Percentiles rank a stretch among this genome's conserved stretches.
Conservation (phyloP, 225 moss, liverwort and hornwort genomes). For the Bryoerythrophyllum caledonicum region DNA sequence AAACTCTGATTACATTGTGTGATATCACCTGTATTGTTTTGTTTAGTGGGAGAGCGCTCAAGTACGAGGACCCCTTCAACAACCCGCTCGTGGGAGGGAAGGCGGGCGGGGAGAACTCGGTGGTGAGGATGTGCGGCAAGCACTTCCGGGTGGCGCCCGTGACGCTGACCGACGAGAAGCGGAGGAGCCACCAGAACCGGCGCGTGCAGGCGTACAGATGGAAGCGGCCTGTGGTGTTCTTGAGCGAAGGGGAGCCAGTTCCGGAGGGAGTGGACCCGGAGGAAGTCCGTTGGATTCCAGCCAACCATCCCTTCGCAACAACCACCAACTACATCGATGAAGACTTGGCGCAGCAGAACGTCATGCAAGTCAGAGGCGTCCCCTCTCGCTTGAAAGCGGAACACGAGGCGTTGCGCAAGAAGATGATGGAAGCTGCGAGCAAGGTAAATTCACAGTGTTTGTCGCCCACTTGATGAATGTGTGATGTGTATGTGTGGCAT, state of each 20-base stretch:
- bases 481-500: not conserved
- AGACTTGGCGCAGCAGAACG: conserved; percentile 87
- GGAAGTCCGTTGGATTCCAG: conserved; percentile 98
- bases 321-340: conserved; percentile 89
- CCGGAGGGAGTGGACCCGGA: conserved; percentile 94
- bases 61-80: conserved; percentile 91
- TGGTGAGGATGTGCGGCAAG: conserved; percentile 90
- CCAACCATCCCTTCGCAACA: conserved; percentile 97
- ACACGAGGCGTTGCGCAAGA: conserved; percentile 88
- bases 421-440: conserved; percentile 73
- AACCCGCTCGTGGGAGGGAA: conserved; percentile 75
- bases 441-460: conserved; percentile 25
- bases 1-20: not conserved
- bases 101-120: conserved; percentile 67
- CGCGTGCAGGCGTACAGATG: conserved; percentile 94
- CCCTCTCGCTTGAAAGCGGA: conserved; percentile 92
- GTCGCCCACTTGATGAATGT: not conserved
- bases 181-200: conserved; percentile 78
- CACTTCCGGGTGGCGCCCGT: conserved; percentile 85
- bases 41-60: conserved; percentile 69
- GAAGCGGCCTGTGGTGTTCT: conserved; percentile 89
- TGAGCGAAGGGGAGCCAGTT: conserved; percentile 93
- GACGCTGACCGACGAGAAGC: conserved; percentile 88
- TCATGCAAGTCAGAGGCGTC: conserved; percentile 92
- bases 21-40: conserved; percentile 4